These are phyloP conservation scores for Silene uniflora DNA, from an alignment of 148 eudicot species.

Conservation along the genomic window DNA sequence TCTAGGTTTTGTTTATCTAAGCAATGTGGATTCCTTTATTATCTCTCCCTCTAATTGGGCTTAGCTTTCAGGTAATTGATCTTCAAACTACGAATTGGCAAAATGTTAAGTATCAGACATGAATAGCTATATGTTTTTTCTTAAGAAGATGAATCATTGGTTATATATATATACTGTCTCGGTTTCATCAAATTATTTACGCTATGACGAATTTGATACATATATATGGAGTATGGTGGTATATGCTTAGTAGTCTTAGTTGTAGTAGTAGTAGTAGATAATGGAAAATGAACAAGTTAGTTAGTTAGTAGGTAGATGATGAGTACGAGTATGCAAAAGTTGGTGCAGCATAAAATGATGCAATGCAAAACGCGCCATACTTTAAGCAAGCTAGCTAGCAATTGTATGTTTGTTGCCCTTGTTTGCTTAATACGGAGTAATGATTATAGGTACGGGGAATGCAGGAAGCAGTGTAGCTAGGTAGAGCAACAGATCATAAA, in stretches of 20 bases:
- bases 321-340: not conserved
- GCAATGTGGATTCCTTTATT: not conserved
- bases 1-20: not conserved
- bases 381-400: not conserved
- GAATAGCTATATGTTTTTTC: not conserved
- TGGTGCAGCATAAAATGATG: not conserved
- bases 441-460: not conserved
- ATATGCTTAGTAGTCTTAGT: not conserved
- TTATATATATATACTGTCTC: no score
- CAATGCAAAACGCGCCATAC: conserved; percentile 2
- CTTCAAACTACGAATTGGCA: not conserved
- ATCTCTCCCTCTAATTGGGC: not conserved
- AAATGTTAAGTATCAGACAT: not conserved
- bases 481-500: conserved; percentile 8
- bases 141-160: no score
- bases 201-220: not conserved
- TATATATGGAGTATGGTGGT: not conserved
- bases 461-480: not conserved
- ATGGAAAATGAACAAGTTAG: not conserved
- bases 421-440: not conserved
- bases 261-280: not conserved
- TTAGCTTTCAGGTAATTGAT: not conserved
- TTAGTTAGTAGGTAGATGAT: not conserved
- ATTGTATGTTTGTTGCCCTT: not conserved
- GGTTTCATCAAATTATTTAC: not conserved